Base-by-base conservation (phyloP, 2,329 filamentous ascomycete genomes). In the Mycosphaerella arachidis region DNA sequence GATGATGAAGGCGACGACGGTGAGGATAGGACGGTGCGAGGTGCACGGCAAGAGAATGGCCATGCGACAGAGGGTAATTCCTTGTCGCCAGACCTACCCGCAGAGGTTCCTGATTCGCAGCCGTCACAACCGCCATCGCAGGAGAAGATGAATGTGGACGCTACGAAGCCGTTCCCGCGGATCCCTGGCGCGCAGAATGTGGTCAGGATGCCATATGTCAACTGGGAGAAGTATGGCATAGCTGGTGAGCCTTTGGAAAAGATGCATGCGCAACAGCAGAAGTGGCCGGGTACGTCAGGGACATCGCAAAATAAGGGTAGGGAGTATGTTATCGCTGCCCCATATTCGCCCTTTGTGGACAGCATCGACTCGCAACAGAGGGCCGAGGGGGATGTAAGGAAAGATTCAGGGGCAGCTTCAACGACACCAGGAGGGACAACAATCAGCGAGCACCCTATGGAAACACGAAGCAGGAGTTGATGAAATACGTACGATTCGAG, bases 141-240 rank as follows among this genome's bases (percentile, higher is more conserved):
- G 31, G 46, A 16, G 27, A 53, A 52, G 24, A 37, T 13, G 10
- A 13, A 43, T 16, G 40, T 43, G 40, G 16, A 48, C n/a, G 54
- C 55, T 27, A 54, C 24, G 29, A 54, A 48, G 27, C 60, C 56
- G 9, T 92, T 92, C 78, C 79, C 84, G 2, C 77, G 77, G 18
- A 83, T 97, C 13, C 92, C 92, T 0, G 83, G 82, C 13, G 86
- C 90, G 6, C 93, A 97, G 74, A 89, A 89, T 67, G 79, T 97
- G 0, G 87, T 95, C 29, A 86, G 92, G 45, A 91, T 88, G 77
- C 93, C 93, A 8, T 89, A 91, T 8, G 87, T 97, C 70, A 96
- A 97, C 78, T 97, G 93, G 93, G 85, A 87, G 12, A 92, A 96
- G 72, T 97, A 97, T 74, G 90, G 91, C 67, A 82, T 97, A n/a